Evolutionary conservation across 495 filamentous ascomycete genomes (phyloP).

Genomic region (Hyaloscypha finlandica): DNA sequence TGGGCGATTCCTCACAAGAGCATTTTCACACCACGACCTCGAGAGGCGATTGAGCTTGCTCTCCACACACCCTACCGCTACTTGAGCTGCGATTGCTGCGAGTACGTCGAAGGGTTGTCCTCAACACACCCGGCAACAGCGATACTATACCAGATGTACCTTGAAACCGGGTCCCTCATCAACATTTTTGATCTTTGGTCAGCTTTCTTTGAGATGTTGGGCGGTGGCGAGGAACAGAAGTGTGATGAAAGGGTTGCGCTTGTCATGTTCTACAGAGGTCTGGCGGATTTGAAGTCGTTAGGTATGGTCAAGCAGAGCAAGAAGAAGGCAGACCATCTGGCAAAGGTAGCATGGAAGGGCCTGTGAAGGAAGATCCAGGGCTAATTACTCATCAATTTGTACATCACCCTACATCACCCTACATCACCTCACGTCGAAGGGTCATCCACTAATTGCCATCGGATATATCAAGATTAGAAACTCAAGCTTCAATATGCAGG

Average conservation of each 20-base stretch:
- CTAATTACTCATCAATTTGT: background rate
- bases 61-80: slow-evolving; percentile 83
- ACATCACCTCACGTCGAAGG: background rate
- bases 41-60: slow-evolving; percentile 78
- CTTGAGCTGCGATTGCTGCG: slow-evolving; percentile 72
- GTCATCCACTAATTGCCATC: background rate
- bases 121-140: slow-evolving; percentile 74
- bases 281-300: slow-evolving; percentile 82
- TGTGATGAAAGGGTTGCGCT: slow-evolving; percentile 56
- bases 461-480: background rate
- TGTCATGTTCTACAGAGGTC: slow-evolving; percentile 74
- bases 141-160: slow-evolving; percentile 87
- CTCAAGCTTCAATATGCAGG: background rate
- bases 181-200: slow-evolving; percentile 90
- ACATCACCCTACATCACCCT: slow-evolving; percentile 1
- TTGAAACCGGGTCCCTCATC: slow-evolving; percentile 84
- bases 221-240: slow-evolving; percentile 57
- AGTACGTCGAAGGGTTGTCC: slow-evolving; percentile 49
- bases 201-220: slow-evolving; percentile 77
- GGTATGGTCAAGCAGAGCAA: slow-evolving; percentile 87
- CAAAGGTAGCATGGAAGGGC: slow-evolving; percentile 59
- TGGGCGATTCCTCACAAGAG: slow-evolving; percentile 76
- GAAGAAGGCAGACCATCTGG: slow-evolving; percentile 89
- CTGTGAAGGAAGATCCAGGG: slow-evolving; percentile 20
- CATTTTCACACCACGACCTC: slow-evolving; percentile 77